These are phyloP conservation scores for Paracamarosporium sp. DNA, from an alignment of 2,329 filamentous ascomycete genomes.

Conservation along the genomic window DNA sequence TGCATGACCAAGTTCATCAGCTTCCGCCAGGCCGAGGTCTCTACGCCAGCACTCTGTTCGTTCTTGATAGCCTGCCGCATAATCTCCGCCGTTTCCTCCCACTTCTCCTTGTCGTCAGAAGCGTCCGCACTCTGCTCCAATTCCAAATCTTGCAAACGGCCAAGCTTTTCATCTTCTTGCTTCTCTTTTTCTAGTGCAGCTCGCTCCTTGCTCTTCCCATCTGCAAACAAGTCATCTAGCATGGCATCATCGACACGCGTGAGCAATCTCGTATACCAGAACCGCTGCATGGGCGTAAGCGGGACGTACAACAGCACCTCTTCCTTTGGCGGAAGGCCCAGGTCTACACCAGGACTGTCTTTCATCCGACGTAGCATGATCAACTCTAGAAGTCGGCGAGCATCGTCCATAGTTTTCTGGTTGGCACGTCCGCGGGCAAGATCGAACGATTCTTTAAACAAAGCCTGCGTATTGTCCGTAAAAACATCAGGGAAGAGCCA, in stretches of 20 bases:
- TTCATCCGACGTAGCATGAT: conserved; percentile 68
- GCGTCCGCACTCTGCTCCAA: conserved; percentile 9
- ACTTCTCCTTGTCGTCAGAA: conserved; percentile 34
- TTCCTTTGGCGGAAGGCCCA: conserved; percentile 63
- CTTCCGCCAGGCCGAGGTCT: conserved; percentile 54
- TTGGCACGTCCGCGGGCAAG: conserved; percentile 62
- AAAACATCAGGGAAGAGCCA: conserved; percentile 68
- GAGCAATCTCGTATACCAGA: conserved; percentile 65
- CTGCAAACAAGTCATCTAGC: conserved; percentile 60
- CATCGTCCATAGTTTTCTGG: conserved; percentile 59
- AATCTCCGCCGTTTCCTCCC: conserved; percentile 86
- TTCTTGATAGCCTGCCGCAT: conserved; percentile 80
- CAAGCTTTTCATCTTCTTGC: conserved; percentile 44
- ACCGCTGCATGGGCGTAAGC: conserved; percentile 63
- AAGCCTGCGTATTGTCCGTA: conserved; percentile 54
- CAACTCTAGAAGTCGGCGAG: conserved; percentile 60
- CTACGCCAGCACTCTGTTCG: conserved; percentile 36
- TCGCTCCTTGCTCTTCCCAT: conserved; percentile 54
- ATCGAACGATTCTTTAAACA: conserved; percentile 65
- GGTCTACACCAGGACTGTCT: conserved; percentile 59
- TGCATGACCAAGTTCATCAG: conserved; percentile 65
- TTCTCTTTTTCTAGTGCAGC: conserved; percentile 45
- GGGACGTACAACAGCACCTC: conserved; percentile 65
- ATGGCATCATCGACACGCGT: conserved; percentile 60
- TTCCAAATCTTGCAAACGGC: conserved; percentile 39